These are phyloP conservation scores for Pelargonium exstipulatum DNA, from an alignment of 441 rosid genomes.

Conservation along the genomic window DNA sequence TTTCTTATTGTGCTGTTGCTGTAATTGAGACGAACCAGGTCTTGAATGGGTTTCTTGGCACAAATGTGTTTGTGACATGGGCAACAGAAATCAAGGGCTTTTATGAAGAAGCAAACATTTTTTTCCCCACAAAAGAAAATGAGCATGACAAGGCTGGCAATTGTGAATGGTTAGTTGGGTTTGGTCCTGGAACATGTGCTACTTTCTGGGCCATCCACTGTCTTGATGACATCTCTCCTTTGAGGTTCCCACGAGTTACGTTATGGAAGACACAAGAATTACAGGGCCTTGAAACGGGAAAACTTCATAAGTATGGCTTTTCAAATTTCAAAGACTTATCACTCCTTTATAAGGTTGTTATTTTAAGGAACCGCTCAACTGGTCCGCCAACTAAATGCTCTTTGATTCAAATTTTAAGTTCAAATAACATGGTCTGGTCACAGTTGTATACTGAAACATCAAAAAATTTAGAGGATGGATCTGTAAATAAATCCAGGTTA, in stretches of 20 bases:
- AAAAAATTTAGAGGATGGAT: conserved; percentile 32
- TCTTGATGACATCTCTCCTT: conserved; percentile 74
- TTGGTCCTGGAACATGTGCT: conserved; percentile 62
- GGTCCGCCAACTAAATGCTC: conserved; percentile 64
- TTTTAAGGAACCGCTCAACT: conserved; percentile 45
- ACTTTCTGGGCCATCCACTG: conserved; percentile 90
- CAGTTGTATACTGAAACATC: conserved; percentile 36
- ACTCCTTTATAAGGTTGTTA: conserved; percentile 49
- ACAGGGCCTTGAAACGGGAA: conserved; percentile 32
- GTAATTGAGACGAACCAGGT: conserved; percentile 70
- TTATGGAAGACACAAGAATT: conserved; percentile 62
- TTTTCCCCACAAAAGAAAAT: conserved; percentile 32
- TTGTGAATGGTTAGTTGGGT: conserved; percentile 91
- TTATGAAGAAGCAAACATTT: conserved; percentile 37
- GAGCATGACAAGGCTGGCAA: conserved; percentile 43
- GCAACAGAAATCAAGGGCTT: conserved; percentile 52
- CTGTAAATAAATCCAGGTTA: conserved; percentile 28
- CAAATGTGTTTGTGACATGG: conserved; percentile 60
- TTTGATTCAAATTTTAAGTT: conserved; percentile 47
- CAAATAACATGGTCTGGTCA: conserved; percentile 54
- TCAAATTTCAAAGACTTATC: conserved; percentile 32
- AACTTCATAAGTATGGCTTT: conserved; percentile 32
- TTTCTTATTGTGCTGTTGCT: conserved; percentile 60
- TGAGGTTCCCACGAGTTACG: conserved; percentile 75
- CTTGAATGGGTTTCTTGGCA: conserved; percentile 53